Base-by-base conservation (phyloP, 192 early-diverging fungal genomes). In the Phycomyces blakesleeanus region DNA sequence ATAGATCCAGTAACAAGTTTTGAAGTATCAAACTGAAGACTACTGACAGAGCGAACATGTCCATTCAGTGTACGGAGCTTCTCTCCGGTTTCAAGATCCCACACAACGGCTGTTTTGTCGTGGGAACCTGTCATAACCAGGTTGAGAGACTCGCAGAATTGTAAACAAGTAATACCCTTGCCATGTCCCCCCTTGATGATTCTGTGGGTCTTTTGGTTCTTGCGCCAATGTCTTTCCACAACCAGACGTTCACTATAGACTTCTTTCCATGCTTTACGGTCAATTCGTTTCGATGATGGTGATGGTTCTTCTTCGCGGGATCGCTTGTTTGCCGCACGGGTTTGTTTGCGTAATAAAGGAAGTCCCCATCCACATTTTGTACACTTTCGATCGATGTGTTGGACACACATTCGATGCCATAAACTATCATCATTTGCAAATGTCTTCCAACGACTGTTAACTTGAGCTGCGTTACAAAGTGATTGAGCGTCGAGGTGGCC, bases 381-480 rank as follows among this genome's bases (percentile, higher is more conserved):
- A 68, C 97, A 99, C 61, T 92, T 91, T 59, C 91, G 91, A 73
- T 95, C 94, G 57, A 97, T 99, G 68, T 99, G 97, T 76, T 98
- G 95, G 39, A 89, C 88, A 64, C 97, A 99, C 93, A 99, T 96
- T 34, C 89, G 78, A 67, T 97, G 91, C 97, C 97, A 99, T 15
- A 99, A 80, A 7, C 87, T 76, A 67, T 99, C 93, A 65, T 95
- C 93, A 64, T 97, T 92, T 5, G 94, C 92, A 12, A 96, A 62
- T 16, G 57, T 57, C n/a, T 82, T 85, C 97, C 97, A 99, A 3
- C 73, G 60, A 12, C 81, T 85, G 56, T 83, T 89, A 0, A 94
- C 93, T 74, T 97, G 93, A 11, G 94, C 90, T 22, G 91, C 92
- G 61, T 87, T 89, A 64, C 95, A 98, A 22, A 99, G 84, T 0